Evolutionary conservation across 2,329 filamentous ascomycete genomes (phyloP), one percentile per base, ranked within the genome.

Genomic region (Cladophialophora psammophila): DNA sequence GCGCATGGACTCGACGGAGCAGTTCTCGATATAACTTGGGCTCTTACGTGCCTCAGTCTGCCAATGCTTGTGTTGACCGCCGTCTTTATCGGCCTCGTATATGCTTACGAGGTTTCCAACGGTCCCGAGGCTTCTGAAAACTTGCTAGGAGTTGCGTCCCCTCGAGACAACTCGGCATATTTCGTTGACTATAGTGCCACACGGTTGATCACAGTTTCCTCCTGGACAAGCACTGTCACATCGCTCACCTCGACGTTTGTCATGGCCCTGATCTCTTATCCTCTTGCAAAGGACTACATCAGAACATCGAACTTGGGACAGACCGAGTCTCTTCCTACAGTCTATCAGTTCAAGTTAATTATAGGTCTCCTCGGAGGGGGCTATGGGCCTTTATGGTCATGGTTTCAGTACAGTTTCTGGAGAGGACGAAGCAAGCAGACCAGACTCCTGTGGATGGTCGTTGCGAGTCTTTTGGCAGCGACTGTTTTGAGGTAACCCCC

Each of bases 241-340:
- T 69, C 72, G 7, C 65, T 74, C 60, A 62, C 74, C 10, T 45
- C 68, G 3, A 69, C 71, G 12, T 72, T 74, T 42, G 53, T 74
- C 35, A 72, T 75, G 62, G 67, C 67, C 18, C 61, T 75, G 20
- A 68, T 68, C 6, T 74, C 73, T 18, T 75, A 72, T 59, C 72
- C 71, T 3, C 67, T 74, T 15, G 72, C 72, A 1, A 61, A 57
- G 13, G 42, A 53, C 13, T 64, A 73, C 13, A 40, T 45, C 8
- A 36, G 57, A 45, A 56, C 65, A 18, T 57, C 59, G 34, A 26
- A 65, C 9, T 55, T n/a, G 56, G 52, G 36, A 52, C 13, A 34
- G 15, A 10, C 34, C 18, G 50, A 62, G 3, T 20, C 45, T n/a
- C 45, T 62, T 8, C 59, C 59, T 2, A 62, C 59, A n/a, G n/a